Base-by-base conservation (phyloP, 495 filamentous ascomycete genomes). In the Glarea lozoyensis region DNA sequence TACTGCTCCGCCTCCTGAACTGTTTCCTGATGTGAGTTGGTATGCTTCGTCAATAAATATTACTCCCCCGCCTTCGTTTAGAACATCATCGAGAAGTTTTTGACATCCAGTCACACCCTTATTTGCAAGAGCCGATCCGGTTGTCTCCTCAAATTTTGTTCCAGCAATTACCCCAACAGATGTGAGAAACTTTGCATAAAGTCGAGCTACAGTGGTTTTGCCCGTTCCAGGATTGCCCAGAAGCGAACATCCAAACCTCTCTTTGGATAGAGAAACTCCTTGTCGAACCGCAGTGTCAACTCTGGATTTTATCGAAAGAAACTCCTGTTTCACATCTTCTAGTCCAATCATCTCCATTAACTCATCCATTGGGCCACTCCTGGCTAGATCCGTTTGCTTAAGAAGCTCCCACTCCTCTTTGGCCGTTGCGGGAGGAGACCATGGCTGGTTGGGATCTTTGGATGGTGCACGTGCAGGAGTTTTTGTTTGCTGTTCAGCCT, bases 211-310 rank as follows among this genome's bases (percentile, higher is more conserved):
- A 0, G 79, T 84, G 2, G 77, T 82, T 64, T 84, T 85, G 69
- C 76, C 78, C 32, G 77, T 82, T 24, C 79, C 79, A 5, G 78
- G 76, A 49, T 82, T 83, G 1, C 81, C 80, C 5, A 81, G 60
- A 2, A 85, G 58, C 1, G 67, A 66, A 1, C 65, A 56, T 18
- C 73, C 69, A 50, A 80, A 75, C 16, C 79, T 56, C 36, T 81
- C 73, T 0, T 55, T 46, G 38, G 59, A 66, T 12, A 77, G 36
- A 50, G 71, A 58, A 3, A 62, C 45, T 18, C 55, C 50, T 53
- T 82, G 76, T 1, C 65, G 50, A 0, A 65, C 39, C 0, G 57
- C 46, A 1, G 61, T 62, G 19, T 79, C 74, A 3, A 83, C 65
- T 40, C 72, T 74, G 1, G 59, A 54, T 48, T 78, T 81, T 48